Evolutionary conservation across 2,329 filamentous ascomycete genomes (phyloP).

Genomic region (Fusarium verrucosum): DNA sequence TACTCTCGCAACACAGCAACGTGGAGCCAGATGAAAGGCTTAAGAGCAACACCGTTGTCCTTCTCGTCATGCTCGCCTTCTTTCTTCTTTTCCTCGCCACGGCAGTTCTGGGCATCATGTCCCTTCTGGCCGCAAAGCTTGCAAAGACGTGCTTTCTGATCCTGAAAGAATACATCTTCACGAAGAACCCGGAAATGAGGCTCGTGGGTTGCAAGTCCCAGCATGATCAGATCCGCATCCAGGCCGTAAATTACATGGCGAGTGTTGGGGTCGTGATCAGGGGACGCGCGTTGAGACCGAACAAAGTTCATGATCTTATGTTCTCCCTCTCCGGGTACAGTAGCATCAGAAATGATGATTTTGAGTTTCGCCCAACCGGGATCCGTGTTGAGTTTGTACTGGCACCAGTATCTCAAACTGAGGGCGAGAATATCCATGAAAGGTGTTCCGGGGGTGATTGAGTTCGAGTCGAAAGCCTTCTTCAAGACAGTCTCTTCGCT

Average conservation of each 20-base stretch:
- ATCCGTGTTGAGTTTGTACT: slow-evolving; percentile 97
- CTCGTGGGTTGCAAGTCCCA: slow-evolving; percentile 95
- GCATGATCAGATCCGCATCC: slow-evolving; percentile 98
- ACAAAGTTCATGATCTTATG: slow-evolving; percentile 99
- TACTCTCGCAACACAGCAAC: slow-evolving; percentile 93
- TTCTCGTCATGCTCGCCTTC: slow-evolving; percentile 85
- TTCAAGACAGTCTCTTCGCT: slow-evolving; percentile 72
- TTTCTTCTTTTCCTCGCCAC: slow-evolving; percentile 80
- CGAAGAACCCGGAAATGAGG: slow-evolving; percentile 95
- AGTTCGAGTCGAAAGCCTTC: slow-evolving; percentile 90
- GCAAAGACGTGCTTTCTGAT: slow-evolving; percentile 83
- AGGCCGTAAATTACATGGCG: slow-evolving; percentile 97
- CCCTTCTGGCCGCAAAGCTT: slow-evolving; percentile 91
- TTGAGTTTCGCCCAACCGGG: slow-evolving; percentile 96
- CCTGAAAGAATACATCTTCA: slow-evolving; percentile 95
- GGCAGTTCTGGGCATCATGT: slow-evolving; percentile 87
- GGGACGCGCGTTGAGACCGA: slow-evolving; percentile 88
- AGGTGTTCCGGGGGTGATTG: slow-evolving; percentile 94
- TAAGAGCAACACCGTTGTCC: slow-evolving; percentile 72
- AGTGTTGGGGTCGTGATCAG: slow-evolving; percentile 94
- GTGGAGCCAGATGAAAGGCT: slow-evolving; percentile 98
- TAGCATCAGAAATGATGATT: slow-evolving; percentile 98
- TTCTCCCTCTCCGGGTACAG: slow-evolving; percentile 96
- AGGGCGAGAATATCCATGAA: slow-evolving; percentile 97
- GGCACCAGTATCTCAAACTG: slow-evolving; percentile 94